Conservation (phyloP, 805 yeast genomes). For the Starmerella lactis-condensi region DNA sequence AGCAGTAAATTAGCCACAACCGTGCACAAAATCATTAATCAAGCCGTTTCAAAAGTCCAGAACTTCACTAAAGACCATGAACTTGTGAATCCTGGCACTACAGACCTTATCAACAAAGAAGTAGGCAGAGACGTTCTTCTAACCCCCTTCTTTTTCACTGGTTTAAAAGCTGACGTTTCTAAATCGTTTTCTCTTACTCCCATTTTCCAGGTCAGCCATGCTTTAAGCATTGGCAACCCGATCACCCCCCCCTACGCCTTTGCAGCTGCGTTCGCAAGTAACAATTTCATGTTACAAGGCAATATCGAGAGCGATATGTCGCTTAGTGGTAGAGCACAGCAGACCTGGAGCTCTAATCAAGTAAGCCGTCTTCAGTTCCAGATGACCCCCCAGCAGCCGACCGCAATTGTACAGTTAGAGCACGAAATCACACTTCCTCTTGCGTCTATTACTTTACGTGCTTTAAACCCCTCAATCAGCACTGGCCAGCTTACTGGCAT, state of each 20-base stretch:
- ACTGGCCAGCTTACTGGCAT: constrained; percentile 75
- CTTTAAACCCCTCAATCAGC: constrained; percentile 69
- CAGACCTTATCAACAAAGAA: constrained; percentile 84
- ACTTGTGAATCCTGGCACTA: constrained; percentile 84
- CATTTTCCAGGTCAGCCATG: constrained; percentile 80
- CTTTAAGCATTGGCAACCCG: constrained; percentile 73
- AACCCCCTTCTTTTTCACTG: constrained; percentile 78
- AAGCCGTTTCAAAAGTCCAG: too few species aligned
- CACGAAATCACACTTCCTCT: constrained; percentile 87
- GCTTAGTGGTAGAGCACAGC: constrained; percentile 73
- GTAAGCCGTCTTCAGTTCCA: constrained; percentile 75
- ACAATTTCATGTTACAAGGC: constrained; percentile 74
- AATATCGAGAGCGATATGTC: constrained; percentile 73
- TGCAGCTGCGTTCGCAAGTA: constrained; percentile 74
- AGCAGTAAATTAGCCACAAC: too few species aligned
- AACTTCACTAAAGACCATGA: too few species aligned
- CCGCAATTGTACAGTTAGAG: constrained; percentile 79
- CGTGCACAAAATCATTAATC: too few species aligned
- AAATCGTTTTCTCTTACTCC: constrained; percentile 83
- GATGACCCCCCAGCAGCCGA: constrained; percentile 68
- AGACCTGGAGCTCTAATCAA: constrained; percentile 68
- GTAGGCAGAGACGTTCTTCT: constrained; percentile 85
- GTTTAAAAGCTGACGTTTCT: constrained; percentile 88
- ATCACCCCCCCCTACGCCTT: constrained; percentile 80
- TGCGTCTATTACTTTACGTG: constrained; percentile 72